Base-by-base conservation (phyloP, 2,329 filamentous ascomycete species). In the Penicillium sp. region DNA sequence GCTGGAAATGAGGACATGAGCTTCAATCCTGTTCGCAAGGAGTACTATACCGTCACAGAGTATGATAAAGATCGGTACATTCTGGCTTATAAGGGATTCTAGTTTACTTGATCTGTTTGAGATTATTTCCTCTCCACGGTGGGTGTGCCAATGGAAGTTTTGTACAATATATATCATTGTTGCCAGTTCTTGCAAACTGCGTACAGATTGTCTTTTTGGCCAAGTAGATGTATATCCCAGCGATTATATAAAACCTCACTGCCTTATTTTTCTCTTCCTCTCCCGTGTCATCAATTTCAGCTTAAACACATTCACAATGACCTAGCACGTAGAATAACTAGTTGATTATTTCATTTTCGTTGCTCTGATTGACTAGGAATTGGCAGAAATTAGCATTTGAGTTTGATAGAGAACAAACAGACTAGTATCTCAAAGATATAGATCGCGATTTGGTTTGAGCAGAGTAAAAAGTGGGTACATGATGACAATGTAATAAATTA, bases 1-100 rank as follows among this genome's bases (percentile, higher is more conserved):
- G 60, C 61, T 1, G 66, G 69, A 5, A 63, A 70, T 35, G 70
- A 74, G 57, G 72, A 74, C 47, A 33, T 73, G 57, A 72, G 66
- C 45, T 74, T 66, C 50, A 67, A 74, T 57, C 63, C 66, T 10
- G 58, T 56, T 1, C 56, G 46, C 8, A 53, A 59, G 53, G 61
- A 61, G 49, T 64, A 63, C 42, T 62, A 64, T 43, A 66, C 60
- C 11, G 56, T 67, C n/a, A 66, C 64, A 0, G 65, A 68, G 50
- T 59, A 59, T 38, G 57, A 57, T 16, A 26, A 28, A 7, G 54
- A 42, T 12, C 36, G 57, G 14, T 56, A 57, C 16, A 57, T 57
- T 25, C 12, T 59, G 11, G 40, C 57, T 2, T 59, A 57, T 30
- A 57, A 57, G 37, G 57, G 22, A 22, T 2, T 31, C 26, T 49